Evolutionary conservation across 1,139 yeast species (phyloP).

Genomic region (Zygosaccharomyces sapae): DNA sequence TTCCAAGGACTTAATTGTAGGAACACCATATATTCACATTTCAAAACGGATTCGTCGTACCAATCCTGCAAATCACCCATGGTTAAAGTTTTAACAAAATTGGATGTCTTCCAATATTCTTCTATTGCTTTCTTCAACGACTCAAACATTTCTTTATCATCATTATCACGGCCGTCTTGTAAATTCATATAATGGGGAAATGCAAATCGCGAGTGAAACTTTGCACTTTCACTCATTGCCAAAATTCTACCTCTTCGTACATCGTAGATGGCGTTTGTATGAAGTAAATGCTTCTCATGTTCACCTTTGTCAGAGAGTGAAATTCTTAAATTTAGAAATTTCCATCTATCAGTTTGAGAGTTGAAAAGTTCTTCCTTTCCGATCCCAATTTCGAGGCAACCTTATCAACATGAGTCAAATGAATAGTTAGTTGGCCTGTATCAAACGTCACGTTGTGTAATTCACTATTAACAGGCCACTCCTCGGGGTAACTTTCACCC

Average conservation of each 20-base stretch:
- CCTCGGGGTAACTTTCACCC: slow-evolving; percentile 29
- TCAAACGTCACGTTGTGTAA: slow-evolving; percentile 32
- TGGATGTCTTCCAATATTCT: slow-evolving; percentile 39
- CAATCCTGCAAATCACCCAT: slow-evolving; percentile 41
- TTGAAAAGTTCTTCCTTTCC: slow-evolving; percentile 29
- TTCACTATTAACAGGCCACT: slow-evolving; percentile 24
- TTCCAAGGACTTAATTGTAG: slow-evolving; percentile 64
- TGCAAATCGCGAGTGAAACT: slow-evolving; percentile 60
- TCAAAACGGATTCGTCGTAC: slow-evolving; percentile 37
- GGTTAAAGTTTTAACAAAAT: slow-evolving; percentile 34
- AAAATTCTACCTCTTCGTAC: slow-evolving; percentile 66
- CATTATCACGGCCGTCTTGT: slow-evolving; percentile 34
- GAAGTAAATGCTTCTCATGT: slow-evolving; percentile 47
- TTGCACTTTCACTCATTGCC: slow-evolving; percentile 62
- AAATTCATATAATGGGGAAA: slow-evolving; percentile 33
- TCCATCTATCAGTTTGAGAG: slow-evolving; percentile 33
- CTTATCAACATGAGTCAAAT: slow-evolving; percentile 28
- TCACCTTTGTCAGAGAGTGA: slow-evolving; percentile 39
- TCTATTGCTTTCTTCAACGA: slow-evolving; percentile 36
- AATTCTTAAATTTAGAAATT: slow-evolving; percentile 32
- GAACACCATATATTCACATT: slow-evolving; percentile 70
- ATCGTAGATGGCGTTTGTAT: slow-evolving; percentile 65
- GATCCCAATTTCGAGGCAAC: slow-evolving; percentile 18
- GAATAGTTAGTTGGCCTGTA: slow-evolving; percentile 29
- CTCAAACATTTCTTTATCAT: slow-evolving; percentile 43